Evolutionary conservation across 2,329 filamentous ascomycete genomes (phyloP), one percentile per base, ranked within the genome.

Genomic region (Neonectria neomacrospora): DNA sequence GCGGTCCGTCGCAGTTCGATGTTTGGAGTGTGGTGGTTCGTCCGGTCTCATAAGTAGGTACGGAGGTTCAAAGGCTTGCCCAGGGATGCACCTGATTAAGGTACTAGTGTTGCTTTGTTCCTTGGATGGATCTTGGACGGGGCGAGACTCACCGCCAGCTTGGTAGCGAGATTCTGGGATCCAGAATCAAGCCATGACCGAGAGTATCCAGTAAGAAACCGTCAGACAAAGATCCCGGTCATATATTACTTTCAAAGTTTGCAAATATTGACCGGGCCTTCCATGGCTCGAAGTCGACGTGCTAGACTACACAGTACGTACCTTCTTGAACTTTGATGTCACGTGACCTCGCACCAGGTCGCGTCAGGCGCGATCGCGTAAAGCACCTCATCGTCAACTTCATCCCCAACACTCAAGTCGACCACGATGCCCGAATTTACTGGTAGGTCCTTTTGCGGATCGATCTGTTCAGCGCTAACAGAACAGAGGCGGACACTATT

Each of bases 401-500:
- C 34, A 42, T 3, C 37, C 23, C 37, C 44, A 18, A 20, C 30
- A 42, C n/a, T 41, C 50, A 5, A 18, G n/a, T 41, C 30, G 4
- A 54, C 14, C 42, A 56, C 34, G n/a, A 77, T 77, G 75, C 65
- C 74, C n/a, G 74, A 76, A 28, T 68, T 75, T 54, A 71, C 72
- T 37, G 75, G 75, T 76, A 65, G 61, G 68, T 23, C 39, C 18
- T 7, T 16, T 18, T 8, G 8, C 8, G 18, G 4, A 1, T 1
- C 9, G 16, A 16, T 8, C 12, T 16, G 8, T 42, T 4, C 23
- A 11, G 30, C 26, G 18, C 58, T 72, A 50, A 75, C n/a, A 37
- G 55, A 59, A 58, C 55, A 85, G 84, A 82, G 58, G 80, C 91
- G 71, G 93, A 99, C 80, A 97, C 93, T 0, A 97, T 99, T 74